Conservation (phyloP, 1,284 basidiomycete species). For the Stygiomarasmius scandens region DNA sequence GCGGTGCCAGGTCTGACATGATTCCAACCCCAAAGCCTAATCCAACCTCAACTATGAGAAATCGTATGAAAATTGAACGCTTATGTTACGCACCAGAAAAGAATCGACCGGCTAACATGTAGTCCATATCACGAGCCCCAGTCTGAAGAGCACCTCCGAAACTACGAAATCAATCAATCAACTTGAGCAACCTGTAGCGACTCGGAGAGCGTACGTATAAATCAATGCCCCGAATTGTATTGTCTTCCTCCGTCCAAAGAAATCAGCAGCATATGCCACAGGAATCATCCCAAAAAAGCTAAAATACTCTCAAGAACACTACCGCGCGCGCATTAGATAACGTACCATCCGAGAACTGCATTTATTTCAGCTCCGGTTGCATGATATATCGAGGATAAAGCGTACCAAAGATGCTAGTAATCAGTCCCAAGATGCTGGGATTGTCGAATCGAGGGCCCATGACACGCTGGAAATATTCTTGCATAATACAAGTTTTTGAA, state of each 20-base stretch:
- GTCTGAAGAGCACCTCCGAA: conserved; percentile 57
- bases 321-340: not conserved
- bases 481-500: too few relatives aligned
- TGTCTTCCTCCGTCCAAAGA: conserved; percentile 38
- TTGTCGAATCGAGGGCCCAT: conserved; percentile 40
- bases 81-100: conserved; percentile 44
- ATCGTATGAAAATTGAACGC: not conserved
- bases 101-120: conserved; percentile 67
- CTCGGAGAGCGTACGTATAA: conserved; percentile 38
- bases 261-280: conserved; percentile 41
- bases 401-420: conserved; percentile 43
- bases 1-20: conserved; percentile 57
- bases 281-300: conserved; percentile 45
- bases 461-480: conserved; percentile 23
- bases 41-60: not conserved
- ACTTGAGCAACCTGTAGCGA: conserved; percentile 11
- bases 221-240: conserved; percentile 41
- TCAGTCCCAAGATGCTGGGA: conserved; percentile 36
- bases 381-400: too few relatives aligned
- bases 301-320: not conserved
- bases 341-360: conserved; percentile 36
- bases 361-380: too few relatives aligned
- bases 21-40: conserved; percentile 47
- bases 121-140: conserved; percentile 53
- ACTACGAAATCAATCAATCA: conserved; percentile 39